These are phyloP conservation scores for Acorus gramineus DNA, from an alignment of 106 monocot species.

Conservation along the genomic window DNA sequence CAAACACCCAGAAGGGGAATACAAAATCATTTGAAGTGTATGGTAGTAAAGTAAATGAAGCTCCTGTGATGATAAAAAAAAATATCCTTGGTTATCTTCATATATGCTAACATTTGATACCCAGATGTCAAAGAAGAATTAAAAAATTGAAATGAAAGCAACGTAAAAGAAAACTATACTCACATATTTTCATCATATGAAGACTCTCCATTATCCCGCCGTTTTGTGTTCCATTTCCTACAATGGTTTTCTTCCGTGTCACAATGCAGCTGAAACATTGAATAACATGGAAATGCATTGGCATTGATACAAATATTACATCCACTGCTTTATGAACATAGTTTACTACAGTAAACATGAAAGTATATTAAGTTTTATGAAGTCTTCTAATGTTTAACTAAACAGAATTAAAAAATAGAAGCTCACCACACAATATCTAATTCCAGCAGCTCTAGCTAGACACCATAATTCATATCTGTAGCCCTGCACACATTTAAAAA, in stretches of 20 bases:
- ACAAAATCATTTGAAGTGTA: too few relatives aligned
- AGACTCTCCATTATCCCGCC: conserved; percentile 43
- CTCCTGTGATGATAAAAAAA: too few relatives aligned
- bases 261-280: conserved; percentile 70
- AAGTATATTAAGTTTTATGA: not conserved
- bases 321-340: too few relatives aligned
- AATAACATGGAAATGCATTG: conserved; percentile 12
- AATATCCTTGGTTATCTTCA: too few relatives aligned
- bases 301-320: not conserved
- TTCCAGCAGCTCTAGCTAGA: conserved; percentile 88
- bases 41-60: too few relatives aligned
- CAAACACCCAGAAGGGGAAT: too few relatives aligned
- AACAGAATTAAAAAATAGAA: too few relatives aligned
- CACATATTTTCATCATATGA: conserved; percentile 73
- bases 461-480: conserved; percentile 99
- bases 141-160: not conserved
- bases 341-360: not conserved
- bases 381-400: too few relatives aligned
- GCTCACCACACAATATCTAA: conserved; percentile 96
- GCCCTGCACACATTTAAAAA: conserved; percentile 38
- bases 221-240: conserved; percentile 80
- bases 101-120: not conserved
- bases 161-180: conserved; percentile 8
- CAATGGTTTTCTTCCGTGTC: conserved; percentile 69
- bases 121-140: not conserved